Base-by-base conservation (phyloP, 805 yeast genomes). In the Trichomonascus vanleenenianus region DNA sequence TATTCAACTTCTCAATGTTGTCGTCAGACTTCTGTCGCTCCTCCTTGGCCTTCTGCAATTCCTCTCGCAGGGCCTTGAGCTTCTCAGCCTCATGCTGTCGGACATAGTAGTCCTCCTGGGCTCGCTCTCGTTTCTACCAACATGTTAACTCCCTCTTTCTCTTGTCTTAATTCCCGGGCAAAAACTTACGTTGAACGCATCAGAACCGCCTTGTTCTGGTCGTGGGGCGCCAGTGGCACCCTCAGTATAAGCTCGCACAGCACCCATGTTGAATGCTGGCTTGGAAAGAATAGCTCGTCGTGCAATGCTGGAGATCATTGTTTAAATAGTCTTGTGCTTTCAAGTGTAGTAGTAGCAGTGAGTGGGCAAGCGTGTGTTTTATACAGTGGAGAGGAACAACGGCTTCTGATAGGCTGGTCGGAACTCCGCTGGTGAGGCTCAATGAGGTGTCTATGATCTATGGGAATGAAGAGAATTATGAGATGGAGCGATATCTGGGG, bases 11-110 rank as follows among this genome's bases (percentile, higher is more conserved):
- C 50, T 74, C 27, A 22, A 22, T 22, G 27, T 22, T 22, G 27
- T 22, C 27, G 27, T 22, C 27, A 22, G 60, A 78, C 75, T 51
- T 76, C 73, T 73, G 80, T 81, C 35, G 31, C 37, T 35, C 18
- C 31, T 42, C 35, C 36, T 43, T 30, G n/a, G 41, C 41, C 33
- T 43, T 36, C 16, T 43, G 51, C 56, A 31, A 55, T 46, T 64
- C 81, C 93, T 70, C 83, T 73, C 66, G 27, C 65, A 88, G 77
- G 42, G 76, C 75, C 61, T 77, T 80, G 64, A 88, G 73, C 73
- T 83, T 87, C 67, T 87, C 95, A 63, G 82, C 83, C 73, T 91
- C 96, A 63, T 84, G 95, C 71, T 86, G 81, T 69, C 79, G 85
- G 67, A 88, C 73, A 72, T 80, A 89, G 59, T 72, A 74, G 64